Conservation (phyloP, 2,329 filamentous ascomycete species). For the Setomelanomma holmii region DNA sequence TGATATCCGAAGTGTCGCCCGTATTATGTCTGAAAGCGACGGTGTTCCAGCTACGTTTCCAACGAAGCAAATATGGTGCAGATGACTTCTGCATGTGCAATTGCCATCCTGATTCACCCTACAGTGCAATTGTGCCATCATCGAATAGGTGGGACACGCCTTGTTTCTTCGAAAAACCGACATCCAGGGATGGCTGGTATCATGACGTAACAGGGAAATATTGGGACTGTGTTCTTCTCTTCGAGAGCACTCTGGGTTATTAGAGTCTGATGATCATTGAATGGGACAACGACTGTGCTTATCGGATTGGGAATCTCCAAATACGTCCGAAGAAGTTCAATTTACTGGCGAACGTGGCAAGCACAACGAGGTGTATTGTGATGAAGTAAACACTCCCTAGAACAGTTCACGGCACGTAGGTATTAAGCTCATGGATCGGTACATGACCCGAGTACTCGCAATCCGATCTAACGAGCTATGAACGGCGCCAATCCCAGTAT, state of each 20-base stretch:
- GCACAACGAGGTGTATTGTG: too few species aligned
- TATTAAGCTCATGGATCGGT: too few species aligned
- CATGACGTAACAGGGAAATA: not conserved
- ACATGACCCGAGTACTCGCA: too few species aligned
- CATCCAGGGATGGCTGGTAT: not conserved
- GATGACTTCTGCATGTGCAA: not conserved
- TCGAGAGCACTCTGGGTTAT: not conserved
- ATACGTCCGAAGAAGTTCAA: too few species aligned
- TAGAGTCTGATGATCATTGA: not conserved
- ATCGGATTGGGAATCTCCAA: not conserved
- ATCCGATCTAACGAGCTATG: too few species aligned
- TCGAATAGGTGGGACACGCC: not conserved
- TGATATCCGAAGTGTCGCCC: not conserved
- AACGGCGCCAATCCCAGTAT: too few species aligned
- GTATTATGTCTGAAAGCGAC: not conserved
- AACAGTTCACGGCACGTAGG: too few species aligned
- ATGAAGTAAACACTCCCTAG: too few species aligned
- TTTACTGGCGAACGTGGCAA: too few species aligned
- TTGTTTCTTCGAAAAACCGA: not conserved
- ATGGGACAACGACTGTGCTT: not conserved
- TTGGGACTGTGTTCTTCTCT: not conserved
- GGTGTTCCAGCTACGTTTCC: not conserved
- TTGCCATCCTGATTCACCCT: not conserved
- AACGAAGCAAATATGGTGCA: not conserved
- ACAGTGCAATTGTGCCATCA: not conserved